These are phyloP conservation scores for Aspergillus fructus DNA, from an alignment of 2,329 filamentous ascomycete species.

Conservation along the genomic window DNA sequence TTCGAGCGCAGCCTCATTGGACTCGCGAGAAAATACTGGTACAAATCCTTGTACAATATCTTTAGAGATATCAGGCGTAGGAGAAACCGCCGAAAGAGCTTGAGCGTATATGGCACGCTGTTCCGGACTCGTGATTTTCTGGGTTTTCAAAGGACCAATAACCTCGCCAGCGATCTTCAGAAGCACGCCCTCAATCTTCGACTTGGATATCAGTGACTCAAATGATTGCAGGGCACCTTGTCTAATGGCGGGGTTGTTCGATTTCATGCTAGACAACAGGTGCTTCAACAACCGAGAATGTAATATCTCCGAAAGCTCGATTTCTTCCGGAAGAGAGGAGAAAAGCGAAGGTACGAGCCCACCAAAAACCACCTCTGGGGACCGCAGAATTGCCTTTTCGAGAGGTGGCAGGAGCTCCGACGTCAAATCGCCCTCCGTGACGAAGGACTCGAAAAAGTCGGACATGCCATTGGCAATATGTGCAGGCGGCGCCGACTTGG, in stretches of 20 bases:
- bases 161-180: constrained; percentile 75
- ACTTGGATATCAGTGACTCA: constrained; percentile 63
- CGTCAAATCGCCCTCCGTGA: constrained; percentile 70
- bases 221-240: constrained; percentile 75
- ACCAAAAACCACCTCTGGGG: constrained; percentile 84
- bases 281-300: constrained; percentile 76
- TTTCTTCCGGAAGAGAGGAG: constrained; percentile 62
- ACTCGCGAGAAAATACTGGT: constrained; percentile 73
- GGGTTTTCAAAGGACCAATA: constrained; percentile 72
- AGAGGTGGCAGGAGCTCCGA: constrained; percentile 75
- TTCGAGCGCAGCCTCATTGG: constrained; percentile 78
- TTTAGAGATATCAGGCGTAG: constrained; percentile 61
- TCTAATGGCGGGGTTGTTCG: constrained; percentile 76
- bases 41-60: constrained; percentile 68
- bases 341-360: constrained; percentile 75
- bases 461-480: constrained; percentile 71
- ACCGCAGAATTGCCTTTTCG: constrained; percentile 84
- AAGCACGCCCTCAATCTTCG: constrained; percentile 58
- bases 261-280: constrained; percentile 86
- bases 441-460: constrained; percentile 81
- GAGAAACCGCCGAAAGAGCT: constrained; percentile 67
- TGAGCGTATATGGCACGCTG: constrained; percentile 81
- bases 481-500: constrained; percentile 66
- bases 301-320: constrained; percentile 77
- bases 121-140: constrained; percentile 81